Evolutionary conservation across 2,329 filamentous ascomycete species (phyloP), one percentile per base, ranked within the genome.

Genomic region (Ophiostoma populinum): DNA sequence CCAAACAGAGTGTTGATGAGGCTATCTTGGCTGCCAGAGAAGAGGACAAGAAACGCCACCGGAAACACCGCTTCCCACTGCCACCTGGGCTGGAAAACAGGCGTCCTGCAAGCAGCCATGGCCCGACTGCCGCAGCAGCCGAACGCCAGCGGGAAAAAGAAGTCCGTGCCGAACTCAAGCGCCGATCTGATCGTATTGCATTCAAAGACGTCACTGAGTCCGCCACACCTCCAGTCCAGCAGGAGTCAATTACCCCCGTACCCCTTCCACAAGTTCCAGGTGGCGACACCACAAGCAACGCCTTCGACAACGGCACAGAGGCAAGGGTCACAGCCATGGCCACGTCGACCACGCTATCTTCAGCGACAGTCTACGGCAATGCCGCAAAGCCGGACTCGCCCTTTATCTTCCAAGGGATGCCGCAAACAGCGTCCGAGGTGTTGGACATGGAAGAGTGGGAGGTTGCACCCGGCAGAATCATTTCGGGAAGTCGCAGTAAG

Each of bases 401-500:
- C 0, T 19, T 51, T 7, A 31, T 49, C 12, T 41, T 39, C 7
- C 31, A 35, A 6, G 46, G 46, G 9, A 35, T 37, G 1, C 34
- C 43, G 9, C 40, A 28, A 13, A 32, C 37, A 4, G 36, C 37
- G 4, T 24, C 41, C 4, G 42, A 47, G 1, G 30, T 43, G 2
- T 44, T 54, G 7, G 51, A 55, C 34, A 54, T 55, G 52, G 52
- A 55, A 36, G 47, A 50, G 9, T 56, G 54, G 54, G 53, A 56
- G 34, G 22, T 55, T 2, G 53, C 51, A 1, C 54, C 54, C 0
- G 54, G 54, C 3, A 45, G 50, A 4, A 42, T 55, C 22, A 40
- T 40, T 24, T 19, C 34, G 9, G 17, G 31, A 1, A 34, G 34
- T 1, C 39, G 48, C 13, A 47, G 49, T 49, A 44, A 39, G 45